phyloP scores from a whole-genome alignment of 805 yeast genomes.

The Zygosaccharomyces gambellarensis region DNA sequence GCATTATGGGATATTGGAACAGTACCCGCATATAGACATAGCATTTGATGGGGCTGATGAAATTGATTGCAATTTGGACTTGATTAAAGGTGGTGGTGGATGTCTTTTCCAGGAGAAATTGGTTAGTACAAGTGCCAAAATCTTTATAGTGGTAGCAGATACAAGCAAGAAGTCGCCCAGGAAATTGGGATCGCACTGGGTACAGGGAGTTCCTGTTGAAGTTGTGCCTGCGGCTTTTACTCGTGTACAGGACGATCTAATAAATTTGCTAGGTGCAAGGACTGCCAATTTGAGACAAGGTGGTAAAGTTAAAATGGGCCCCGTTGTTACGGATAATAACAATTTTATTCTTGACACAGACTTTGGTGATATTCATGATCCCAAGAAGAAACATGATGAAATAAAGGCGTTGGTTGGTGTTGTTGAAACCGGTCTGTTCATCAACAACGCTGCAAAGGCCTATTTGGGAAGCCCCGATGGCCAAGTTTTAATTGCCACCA shows the following conservation, averaged over 20 bases:
- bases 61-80: conserved; percentile 72
- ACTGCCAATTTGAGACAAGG: conserved; percentile 77
- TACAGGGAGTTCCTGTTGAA: conserved; percentile 90
- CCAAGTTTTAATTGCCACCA: conserved; percentile 36
- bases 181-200: conserved; percentile 75
- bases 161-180: conserved; percentile 71
- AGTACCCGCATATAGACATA: conserved; percentile 74
- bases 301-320: conserved; percentile 91
- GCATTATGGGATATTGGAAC: conserved; percentile 74
- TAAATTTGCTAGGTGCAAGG: conserved; percentile 41
- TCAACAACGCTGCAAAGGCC: conserved; percentile 62
- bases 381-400: conserved; percentile 50
- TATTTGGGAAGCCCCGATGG: conserved; percentile 90
- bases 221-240: conserved; percentile 85
- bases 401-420: conserved; percentile 84
- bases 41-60: conserved; percentile 99
- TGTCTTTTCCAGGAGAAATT: conserved; percentile 94
- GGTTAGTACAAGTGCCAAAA: conserved; percentile 74
- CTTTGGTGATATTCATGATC: conserved; percentile 66
- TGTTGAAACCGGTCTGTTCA: conserved; percentile 91
- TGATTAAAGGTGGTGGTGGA: conserved; percentile 99
- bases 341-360: conserved; percentile 91
- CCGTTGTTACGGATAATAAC: conserved; percentile 92
- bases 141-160: conserved; percentile 87
- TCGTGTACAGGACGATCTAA: conserved; percentile 63